Percentiles rank a stretch among this genome's conserved stretches.
phyloP scores from a whole-genome alignment of 106 monocot genomes.

The Triglochin maritima region DNA sequence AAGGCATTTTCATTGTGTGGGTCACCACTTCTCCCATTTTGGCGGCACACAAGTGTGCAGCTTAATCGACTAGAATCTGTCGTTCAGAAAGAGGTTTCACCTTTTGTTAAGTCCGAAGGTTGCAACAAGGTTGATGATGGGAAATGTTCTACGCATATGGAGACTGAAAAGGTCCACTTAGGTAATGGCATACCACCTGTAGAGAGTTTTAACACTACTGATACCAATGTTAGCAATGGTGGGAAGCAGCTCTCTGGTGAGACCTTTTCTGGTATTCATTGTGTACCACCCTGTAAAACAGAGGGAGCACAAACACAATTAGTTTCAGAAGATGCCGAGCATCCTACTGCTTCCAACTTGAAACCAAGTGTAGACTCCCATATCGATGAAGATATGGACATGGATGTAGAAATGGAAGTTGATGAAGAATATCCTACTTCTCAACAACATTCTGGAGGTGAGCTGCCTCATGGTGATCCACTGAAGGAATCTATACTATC shows the following conservation, averaged over 20 bases:
- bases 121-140: slow-evolving; percentile 1
- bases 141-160: slow-evolving; percentile 2
- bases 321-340: neutral
- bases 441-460: slow-evolving; percentile 5
- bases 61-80: slow-evolving; percentile 52
- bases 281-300: slow-evolving; percentile 3
- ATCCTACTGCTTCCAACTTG: neutral
- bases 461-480: slow-evolving; percentile 3
- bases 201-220: slow-evolving; percentile 1
- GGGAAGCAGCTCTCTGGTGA: slow-evolving; percentile 3
- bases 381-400: slow-evolving; percentile 50
- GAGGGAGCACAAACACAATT: slow-evolving; percentile 8
- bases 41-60: slow-evolving; percentile 67
- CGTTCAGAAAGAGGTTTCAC: slow-evolving; percentile 35
- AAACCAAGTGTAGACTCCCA: slow-evolving; percentile 11
- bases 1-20: slow-evolving; percentile 73
- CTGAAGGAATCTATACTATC: slow-evolving; percentile 6
- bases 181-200: neutral
- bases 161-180: slow-evolving; percentile 10
- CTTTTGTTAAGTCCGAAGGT: neutral
- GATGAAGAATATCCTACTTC: slow-evolving; percentile 47
- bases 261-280: neutral
- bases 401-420: slow-evolving; percentile 99
- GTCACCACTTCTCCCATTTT: slow-evolving; percentile 77
- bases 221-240: slow-evolving; percentile 2